Conservation (phyloP, 768 basidiomycete genomes). For the Amanita rubescens region DNA sequence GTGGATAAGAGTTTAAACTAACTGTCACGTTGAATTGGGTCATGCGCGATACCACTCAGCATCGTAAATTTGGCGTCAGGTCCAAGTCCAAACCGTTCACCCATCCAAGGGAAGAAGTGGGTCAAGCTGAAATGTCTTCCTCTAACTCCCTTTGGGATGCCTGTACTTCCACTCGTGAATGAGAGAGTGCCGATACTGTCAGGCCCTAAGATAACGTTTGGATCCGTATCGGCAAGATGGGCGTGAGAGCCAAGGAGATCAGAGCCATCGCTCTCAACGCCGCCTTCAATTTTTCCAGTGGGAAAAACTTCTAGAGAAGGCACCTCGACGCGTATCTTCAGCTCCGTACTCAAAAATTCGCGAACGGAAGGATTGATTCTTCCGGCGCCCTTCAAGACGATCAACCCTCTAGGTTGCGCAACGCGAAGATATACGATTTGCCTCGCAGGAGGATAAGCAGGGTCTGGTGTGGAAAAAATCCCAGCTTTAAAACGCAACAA, state of each 20-base stretch:
- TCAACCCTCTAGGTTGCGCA: slow-evolving; percentile 83
- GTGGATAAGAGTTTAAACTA: slow-evolving; percentile 27
- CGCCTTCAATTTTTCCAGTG: slow-evolving; percentile 61
- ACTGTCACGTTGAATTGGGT: slow-evolving; percentile 99
- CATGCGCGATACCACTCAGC: slow-evolving; percentile 98
- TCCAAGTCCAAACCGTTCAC: slow-evolving; percentile 69
- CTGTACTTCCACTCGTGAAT: slow-evolving; percentile 96
- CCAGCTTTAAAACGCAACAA: slow-evolving; percentile 5
- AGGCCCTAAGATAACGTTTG: slow-evolving; percentile 82
- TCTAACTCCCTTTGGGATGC: slow-evolving; percentile 96
- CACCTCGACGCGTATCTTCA: slow-evolving; percentile 85
- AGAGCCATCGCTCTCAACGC: slow-evolving; percentile 29
- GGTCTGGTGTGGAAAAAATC: slow-evolving; percentile 46
- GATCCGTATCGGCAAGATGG: slow-evolving; percentile 60
- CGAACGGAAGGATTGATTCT: slow-evolving; percentile 72
- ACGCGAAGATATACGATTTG: slow-evolving; percentile 93
- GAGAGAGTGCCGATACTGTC: slow-evolving; percentile 92
- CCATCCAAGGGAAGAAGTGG: slow-evolving; percentile 99
- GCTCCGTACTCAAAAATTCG: slow-evolving; percentile 68
- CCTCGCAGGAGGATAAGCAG: slow-evolving; percentile 89
- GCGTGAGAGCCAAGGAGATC: slow-evolving; percentile 58
- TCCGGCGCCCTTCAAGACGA: slow-evolving; percentile 89
- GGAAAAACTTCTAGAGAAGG: slow-evolving; percentile 76
- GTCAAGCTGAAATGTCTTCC: slow-evolving; percentile 95
- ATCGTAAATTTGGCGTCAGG: slow-evolving; percentile 87